Percentiles rank a stretch among this genome's conserved stretches.
Conservation (phyloP, 176 grass and related monocot species). For the Zoysia pacifica region DNA sequence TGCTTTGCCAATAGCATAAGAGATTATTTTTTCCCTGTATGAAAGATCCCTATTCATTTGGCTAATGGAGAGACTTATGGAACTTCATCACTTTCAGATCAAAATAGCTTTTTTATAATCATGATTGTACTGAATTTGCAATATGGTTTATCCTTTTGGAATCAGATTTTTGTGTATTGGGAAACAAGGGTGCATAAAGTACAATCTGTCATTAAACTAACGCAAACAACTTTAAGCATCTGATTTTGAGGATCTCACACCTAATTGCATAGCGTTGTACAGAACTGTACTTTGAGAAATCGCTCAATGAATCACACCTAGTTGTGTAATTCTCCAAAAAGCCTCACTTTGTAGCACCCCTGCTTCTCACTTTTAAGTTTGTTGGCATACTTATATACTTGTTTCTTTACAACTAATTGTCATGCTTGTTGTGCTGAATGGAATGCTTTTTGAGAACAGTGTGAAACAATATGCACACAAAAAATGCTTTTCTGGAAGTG, state of each 20-base stretch:
- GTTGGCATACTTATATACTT: no score
- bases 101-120: not conserved
- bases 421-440: no score
- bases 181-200: not conserved
- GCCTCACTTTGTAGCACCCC: not conserved
- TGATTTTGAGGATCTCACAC: not conserved
- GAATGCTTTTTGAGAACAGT: no score
- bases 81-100: not conserved
- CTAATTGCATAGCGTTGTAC: not conserved
- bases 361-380: no score
- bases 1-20: not conserved
- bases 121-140: not conserved
- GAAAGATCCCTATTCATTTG: not conserved
- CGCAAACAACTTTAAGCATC: not conserved
- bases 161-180: not conserved
- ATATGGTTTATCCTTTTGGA: not conserved
- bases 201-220: not conserved
- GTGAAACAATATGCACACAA: no score
- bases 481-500: no score
- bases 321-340: not conserved
- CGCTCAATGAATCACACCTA: not conserved
- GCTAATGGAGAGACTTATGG: not conserved
- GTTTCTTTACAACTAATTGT: no score
- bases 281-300: not conserved
- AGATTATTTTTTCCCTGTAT: not conserved